Evolutionary conservation across 2,329 filamentous ascomycete genomes (phyloP).

Genomic region (Chalaropsis ovoidea): DNA sequence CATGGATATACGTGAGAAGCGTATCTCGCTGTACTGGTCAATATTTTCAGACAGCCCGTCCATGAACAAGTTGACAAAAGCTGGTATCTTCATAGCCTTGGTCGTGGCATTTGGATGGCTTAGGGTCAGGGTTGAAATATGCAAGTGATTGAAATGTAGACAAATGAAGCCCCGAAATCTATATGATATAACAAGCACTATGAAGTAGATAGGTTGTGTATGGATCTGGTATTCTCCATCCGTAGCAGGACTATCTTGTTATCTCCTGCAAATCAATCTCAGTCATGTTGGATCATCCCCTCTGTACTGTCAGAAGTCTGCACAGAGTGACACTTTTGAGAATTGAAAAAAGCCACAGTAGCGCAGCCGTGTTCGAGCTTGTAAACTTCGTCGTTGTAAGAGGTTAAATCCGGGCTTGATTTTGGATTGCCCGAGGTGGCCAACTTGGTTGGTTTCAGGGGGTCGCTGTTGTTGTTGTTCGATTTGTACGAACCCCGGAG

Average conservation of each 20-base stretch:
- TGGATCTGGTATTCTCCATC: too few species aligned
- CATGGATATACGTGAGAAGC: too few species aligned
- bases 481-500: conserved; percentile 25
- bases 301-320: background rate
- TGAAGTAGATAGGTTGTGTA: too few species aligned
- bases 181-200: too few species aligned
- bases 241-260: background rate
- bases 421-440: background rate
- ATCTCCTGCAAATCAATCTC: background rate
- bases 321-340: background rate
- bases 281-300: background rate
- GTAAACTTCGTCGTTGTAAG: conserved; percentile 12
- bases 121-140: too few species aligned
- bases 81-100: too few species aligned
- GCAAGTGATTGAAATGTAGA: too few species aligned
- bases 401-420: background rate
- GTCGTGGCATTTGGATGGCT: too few species aligned
- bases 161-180: too few species aligned
- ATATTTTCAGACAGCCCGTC: too few species aligned
- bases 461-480: conserved; percentile 11
- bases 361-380: background rate
- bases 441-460: background rate
- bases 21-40: too few species aligned
- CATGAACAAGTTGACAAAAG: too few species aligned
- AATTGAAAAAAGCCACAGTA: background rate